Percentiles rank a stretch among this genome's conserved stretches.
These are phyloP conservation scores for Cordyceps javanica DNA, from an alignment of 2,329 filamentous ascomycete genomes.

Conservation along the genomic window DNA sequence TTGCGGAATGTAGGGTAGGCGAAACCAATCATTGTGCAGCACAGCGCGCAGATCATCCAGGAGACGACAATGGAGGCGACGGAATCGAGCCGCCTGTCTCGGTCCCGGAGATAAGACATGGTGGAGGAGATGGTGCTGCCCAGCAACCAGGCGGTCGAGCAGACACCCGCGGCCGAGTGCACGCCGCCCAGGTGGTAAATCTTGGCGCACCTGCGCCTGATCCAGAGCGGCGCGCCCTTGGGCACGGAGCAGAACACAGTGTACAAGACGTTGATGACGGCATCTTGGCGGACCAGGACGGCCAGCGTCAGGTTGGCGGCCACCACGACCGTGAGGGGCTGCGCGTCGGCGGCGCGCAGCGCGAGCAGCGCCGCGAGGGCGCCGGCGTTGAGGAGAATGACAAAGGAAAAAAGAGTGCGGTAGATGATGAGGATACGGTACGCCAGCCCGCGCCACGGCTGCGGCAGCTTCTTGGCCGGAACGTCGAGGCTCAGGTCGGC, in stretches of 20 bases:
- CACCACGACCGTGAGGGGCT: constrained; percentile 36
- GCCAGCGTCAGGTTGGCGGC: constrained; percentile 43
- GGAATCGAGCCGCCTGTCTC: background rate
- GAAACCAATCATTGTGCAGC: constrained; percentile 53
- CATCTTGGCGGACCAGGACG: constrained; percentile 48
- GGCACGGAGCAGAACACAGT: constrained; percentile 38
- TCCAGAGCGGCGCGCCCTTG: constrained; percentile 39
- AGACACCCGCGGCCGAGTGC: constrained; percentile 44
- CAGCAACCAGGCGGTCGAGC: constrained; percentile 44
- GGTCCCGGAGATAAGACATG: constrained; percentile 22
- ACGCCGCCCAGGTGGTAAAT: constrained; percentile 48
- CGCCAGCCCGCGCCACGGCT: constrained; percentile 33
- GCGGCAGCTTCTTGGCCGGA: constrained; percentile 34
- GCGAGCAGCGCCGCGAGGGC: constrained; percentile 39
- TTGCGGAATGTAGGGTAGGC: constrained; percentile 60
- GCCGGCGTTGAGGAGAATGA: constrained; percentile 44
- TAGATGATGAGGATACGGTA: constrained; percentile 47
- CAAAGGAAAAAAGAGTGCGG: constrained; percentile 48
- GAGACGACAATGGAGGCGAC: constrained; percentile 42
- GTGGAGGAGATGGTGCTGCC: constrained; percentile 34
- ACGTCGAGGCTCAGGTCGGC: constrained; percentile 26
- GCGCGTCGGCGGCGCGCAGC: constrained; percentile 24
- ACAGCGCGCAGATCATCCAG: constrained; percentile 51
- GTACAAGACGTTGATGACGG: constrained; percentile 47
- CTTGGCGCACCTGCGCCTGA: constrained; percentile 43